Percentiles rank a stretch among this genome's conserved stretches.
Evolutionary conservation across 345 rosid genomes (phyloP).

Genomic region (Brassica carinata): DNA sequence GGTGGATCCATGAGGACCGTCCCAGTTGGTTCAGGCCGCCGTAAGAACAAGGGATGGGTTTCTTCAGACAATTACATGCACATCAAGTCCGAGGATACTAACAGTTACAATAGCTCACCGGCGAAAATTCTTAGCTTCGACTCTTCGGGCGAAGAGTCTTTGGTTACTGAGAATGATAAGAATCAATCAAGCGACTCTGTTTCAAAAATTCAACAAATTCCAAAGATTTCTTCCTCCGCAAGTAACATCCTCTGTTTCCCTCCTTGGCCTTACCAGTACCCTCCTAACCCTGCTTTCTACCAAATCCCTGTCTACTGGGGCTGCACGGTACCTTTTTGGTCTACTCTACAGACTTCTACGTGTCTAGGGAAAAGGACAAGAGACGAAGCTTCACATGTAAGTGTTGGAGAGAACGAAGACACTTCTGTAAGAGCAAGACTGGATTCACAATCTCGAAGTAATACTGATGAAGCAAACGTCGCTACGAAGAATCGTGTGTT

Average conservation of each 20-base stretch:
- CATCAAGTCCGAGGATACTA: conserved; percentile 19
- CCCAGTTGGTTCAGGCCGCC: conserved; percentile 83
- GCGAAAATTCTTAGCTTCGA: conserved; percentile 56
- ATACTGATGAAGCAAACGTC: conserved; percentile 7
- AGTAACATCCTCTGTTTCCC: conserved; percentile 33
- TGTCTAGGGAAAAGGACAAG: conserved; percentile 62
- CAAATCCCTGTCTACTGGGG: conserved; percentile 56
- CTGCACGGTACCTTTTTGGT: conserved; percentile 35
- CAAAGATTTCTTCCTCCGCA: conserved; percentile 38
- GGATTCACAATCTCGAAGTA: background rate
- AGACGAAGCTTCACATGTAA: conserved; percentile 39
- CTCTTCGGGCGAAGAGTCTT: conserved; percentile 41
- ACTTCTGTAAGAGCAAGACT: conserved; percentile 10
- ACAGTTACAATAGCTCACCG: conserved; percentile 45
- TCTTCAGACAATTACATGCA: conserved; percentile 32
- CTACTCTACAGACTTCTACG: conserved; percentile 15
- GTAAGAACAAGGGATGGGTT: conserved; percentile 71
- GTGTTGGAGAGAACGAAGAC: conserved; percentile 3
- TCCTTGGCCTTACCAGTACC: conserved; percentile 48
- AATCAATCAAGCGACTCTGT: conserved; percentile 16
- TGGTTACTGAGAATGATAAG: background rate
- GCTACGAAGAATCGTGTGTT: conserved; percentile 27
- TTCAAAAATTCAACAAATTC: conserved; percentile 25
- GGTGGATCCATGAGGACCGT: conserved; percentile 88
- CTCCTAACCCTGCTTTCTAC: conserved; percentile 46